Base-by-base conservation (phyloP, 1,139 yeast genomes). In the Hansenula lynferdii region DNA sequence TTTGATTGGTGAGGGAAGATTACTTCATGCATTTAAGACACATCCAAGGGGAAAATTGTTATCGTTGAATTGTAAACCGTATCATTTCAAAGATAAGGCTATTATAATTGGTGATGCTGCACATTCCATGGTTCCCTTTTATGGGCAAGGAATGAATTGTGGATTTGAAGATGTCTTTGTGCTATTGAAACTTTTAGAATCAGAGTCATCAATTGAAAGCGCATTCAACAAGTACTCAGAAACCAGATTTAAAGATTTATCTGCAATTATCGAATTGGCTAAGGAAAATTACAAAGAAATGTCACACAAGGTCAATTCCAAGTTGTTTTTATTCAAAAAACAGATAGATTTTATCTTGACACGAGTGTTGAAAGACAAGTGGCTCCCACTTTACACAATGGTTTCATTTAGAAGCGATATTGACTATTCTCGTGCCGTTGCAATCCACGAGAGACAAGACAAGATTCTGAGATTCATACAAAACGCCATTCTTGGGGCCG, bases 61-160 rank as follows among this genome's bases (percentile, higher is more conserved):
- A 64, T 87, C 81, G 48, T 72, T 79, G 4, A 67, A 67, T 39
- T 82, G 87, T 44, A 66, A 65, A 39, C 90, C 94, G 2, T 89
- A 86, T 61, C 78, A 86, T 53, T 73, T 69, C 25, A 62, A 67
- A 31, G 89, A 82, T 28, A 73, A 75, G 42, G 80, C 81, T 14
- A 66, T 90, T 12, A 64, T 90, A 6, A 65, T 90, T 26, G 97
- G 97, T 5, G 97, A 90, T 60, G 96, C 97, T 1, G 95, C 97
- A 0, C 97, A 90, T 60, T 80, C 94, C 14, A 89, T 89, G 96
- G 97, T 90, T 5, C 97, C 97, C 12, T 90, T 90, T 57, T 90
- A 89, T 54, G 97, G 97, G 7, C 97, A 90, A 60, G 97, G 97
- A 4, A 84, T 90, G 94, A 90, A 90, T 58, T 86, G 96, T 56